Evolutionary conservation across 202 grass and related monocot genomes (phyloP).

Genomic region (Eragrostis tef): DNA sequence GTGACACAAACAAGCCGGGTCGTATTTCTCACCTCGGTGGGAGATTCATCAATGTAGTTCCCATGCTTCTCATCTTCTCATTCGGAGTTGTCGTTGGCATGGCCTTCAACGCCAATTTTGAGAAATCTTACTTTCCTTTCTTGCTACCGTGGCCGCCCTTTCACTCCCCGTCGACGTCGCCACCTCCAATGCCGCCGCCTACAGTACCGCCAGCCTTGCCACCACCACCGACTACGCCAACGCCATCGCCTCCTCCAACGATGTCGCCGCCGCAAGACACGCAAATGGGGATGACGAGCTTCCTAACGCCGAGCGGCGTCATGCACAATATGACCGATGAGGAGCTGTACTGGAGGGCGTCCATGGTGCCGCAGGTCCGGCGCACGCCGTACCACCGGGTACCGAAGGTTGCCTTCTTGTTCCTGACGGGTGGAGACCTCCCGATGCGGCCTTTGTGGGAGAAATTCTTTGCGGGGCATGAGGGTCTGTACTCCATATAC

Average conservation of each 20-base stretch:
- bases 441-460: constrained; percentile 56
- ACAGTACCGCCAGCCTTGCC: not conserved
- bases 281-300: not conserved
- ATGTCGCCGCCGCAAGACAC: not conserved
- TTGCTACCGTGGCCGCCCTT: not conserved
- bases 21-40: not conserved
- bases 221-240: not conserved
- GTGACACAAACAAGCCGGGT: not conserved
- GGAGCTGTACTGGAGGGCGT: constrained; percentile 51
- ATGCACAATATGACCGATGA: constrained; percentile 60
- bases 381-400: constrained; percentile 37
- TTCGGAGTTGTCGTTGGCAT: constrained; percentile 52
- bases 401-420: constrained; percentile 63
- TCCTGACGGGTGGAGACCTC: constrained; percentile 39
- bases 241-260: not conserved
- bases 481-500: constrained; percentile 52
- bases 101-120: constrained; percentile 48
- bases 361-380: constrained; percentile 36
- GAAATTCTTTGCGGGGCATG: constrained; percentile 53
- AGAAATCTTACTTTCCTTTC: constrained; percentile 24
- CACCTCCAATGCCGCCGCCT: not conserved
- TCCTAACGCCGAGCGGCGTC: not conserved
- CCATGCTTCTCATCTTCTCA: constrained; percentile 48
- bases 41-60: constrained; percentile 1
- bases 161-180: not conserved